A percentile compares a stretch with the other conserved stretches of the same genome.
These are phyloP conservation scores for Backusella tuberculispora DNA, from an alignment of 192 early-diverging fungal genomes.

Conservation along the genomic window DNA sequence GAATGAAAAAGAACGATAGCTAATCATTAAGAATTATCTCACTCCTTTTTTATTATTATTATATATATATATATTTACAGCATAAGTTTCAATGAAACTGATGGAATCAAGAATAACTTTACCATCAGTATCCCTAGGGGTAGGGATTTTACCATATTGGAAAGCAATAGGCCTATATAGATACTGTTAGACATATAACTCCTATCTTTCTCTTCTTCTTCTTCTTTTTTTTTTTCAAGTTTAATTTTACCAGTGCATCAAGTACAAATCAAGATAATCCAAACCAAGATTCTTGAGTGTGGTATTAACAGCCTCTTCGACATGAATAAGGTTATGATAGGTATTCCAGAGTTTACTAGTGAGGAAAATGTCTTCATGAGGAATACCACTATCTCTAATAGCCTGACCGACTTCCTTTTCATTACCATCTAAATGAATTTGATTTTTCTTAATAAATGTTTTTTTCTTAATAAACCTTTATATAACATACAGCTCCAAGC, in stretches of 20 bases:
- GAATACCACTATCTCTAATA: slow-evolving; percentile 57
- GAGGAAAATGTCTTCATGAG: slow-evolving; percentile 72
- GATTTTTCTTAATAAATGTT: not conserved
- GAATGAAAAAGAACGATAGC: not conserved
- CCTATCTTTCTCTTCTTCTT: not conserved
- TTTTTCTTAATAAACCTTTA: not conserved
- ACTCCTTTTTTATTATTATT: not conserved
- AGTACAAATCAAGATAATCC: slow-evolving; percentile 81
- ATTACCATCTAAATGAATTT: slow-evolving; percentile 67
- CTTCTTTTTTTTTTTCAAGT: slow-evolving; percentile 35
- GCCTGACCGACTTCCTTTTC: slow-evolving; percentile 79
- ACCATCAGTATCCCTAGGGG: slow-evolving; percentile 26
- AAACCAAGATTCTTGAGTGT: slow-evolving; percentile 73
- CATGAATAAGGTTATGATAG: slow-evolving; percentile 59
- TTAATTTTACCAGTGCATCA: slow-evolving; percentile 54
- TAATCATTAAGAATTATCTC: no score
- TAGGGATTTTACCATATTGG: not conserved
- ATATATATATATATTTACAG: slow-evolving; percentile 16
- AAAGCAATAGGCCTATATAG: slow-evolving; percentile 30
- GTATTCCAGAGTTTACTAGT: slow-evolving; percentile 71
- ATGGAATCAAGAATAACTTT: slow-evolving; percentile 33
- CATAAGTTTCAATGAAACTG: slow-evolving; percentile 53
- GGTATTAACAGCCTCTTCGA: slow-evolving; percentile 61
- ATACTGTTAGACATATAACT: no score
- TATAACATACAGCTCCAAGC: slow-evolving; percentile 36